A percentile compares a stretch with the other conserved stretches of the same genome.
phyloP scores from a whole-genome alignment of 2,329 filamentous ascomycete species.

The Truncatella angustata region DNA sequence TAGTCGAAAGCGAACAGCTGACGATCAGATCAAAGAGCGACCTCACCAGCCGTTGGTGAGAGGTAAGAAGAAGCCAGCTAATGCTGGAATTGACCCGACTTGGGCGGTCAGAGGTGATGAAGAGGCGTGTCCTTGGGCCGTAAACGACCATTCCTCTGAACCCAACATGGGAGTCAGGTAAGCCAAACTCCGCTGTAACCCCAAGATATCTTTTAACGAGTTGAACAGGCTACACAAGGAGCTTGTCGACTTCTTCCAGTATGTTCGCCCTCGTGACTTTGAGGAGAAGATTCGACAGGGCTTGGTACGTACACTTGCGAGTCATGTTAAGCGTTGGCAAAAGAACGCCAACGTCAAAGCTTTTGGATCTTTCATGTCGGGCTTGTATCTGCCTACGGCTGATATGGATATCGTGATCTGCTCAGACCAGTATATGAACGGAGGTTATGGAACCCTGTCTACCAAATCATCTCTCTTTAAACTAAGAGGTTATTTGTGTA shows the following conservation, averaged over 20 bases:
- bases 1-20: conserved; percentile 71
- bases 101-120: conserved; percentile 49
- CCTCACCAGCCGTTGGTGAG: conserved; percentile 54
- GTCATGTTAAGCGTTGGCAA: conserved; percentile 56
- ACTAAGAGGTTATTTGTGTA: conserved; percentile 60
- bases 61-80: conserved; percentile 44
- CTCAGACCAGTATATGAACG: conserved; percentile 53
- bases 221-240: conserved; percentile 76
- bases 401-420: conserved; percentile 94
- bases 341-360: conserved; percentile 63
- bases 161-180: conserved; percentile 57
- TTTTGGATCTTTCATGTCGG: conserved; percentile 94
- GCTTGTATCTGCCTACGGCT: conserved; percentile 67
- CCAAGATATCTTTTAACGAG: conserved; percentile 8
- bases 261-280: conserved; percentile 72
- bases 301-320: conserved; percentile 67
- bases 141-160: conserved; percentile 52
- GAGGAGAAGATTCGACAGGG: conserved; percentile 74
- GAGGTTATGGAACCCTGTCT: conserved; percentile 46
- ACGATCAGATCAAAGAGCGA: conserved; percentile 62
- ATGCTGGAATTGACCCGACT: conserved; percentile 47
- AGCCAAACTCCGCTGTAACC: conserved; percentile 19
- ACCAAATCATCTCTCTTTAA: conserved; percentile 58
- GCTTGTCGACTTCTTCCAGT: conserved; percentile 84
- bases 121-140: conserved; percentile 62